Percentiles rank a stretch among this genome's conserved stretches.
phyloP scores from a whole-genome alignment of 2,329 filamentous ascomycete genomes.

The Cladophialophora yegresii region DNA sequence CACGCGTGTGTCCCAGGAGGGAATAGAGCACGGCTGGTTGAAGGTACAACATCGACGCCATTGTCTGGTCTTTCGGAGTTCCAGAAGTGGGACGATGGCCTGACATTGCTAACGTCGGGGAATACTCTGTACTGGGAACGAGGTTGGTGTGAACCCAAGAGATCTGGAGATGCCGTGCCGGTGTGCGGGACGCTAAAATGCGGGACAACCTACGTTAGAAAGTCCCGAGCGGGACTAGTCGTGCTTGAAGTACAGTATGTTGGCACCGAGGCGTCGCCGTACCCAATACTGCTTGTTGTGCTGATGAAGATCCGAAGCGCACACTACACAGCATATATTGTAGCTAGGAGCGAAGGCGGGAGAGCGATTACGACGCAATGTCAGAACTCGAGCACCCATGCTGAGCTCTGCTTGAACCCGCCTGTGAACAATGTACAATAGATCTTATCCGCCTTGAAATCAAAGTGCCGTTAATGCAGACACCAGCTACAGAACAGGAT shows the following conservation, averaged over 20 bases:
- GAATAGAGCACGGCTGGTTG: not conserved
- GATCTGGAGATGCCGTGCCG: not conserved
- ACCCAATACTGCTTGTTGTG: too few relatives aligned
- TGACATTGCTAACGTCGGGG: not conserved
- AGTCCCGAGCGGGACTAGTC: not conserved
- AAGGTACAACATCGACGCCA: not conserved
- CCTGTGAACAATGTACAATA: too few relatives aligned
- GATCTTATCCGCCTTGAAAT: too few relatives aligned
- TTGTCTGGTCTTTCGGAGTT: not conserved
- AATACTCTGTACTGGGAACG: not conserved
- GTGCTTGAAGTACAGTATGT: not conserved
- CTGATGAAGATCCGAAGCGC: too few relatives aligned
- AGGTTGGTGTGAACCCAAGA: not conserved
- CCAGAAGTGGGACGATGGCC: slow-evolving; percentile 4
- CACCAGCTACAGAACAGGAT: too few relatives aligned
- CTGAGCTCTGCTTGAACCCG: too few relatives aligned
- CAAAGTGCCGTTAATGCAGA: too few relatives aligned
- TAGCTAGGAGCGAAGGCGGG: not conserved
- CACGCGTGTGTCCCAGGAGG: not conserved
- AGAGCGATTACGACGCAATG: too few relatives aligned
- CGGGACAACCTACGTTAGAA: slow-evolving; percentile 3
- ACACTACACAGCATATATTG: not conserved
- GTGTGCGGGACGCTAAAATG: slow-evolving; percentile 18
- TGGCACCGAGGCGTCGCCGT: not conserved
- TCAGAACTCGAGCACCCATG: too few relatives aligned